Evolutionary conservation across 495 filamentous ascomycete genomes (phyloP).

Genomic region (Aspergillus conjunctus): DNA sequence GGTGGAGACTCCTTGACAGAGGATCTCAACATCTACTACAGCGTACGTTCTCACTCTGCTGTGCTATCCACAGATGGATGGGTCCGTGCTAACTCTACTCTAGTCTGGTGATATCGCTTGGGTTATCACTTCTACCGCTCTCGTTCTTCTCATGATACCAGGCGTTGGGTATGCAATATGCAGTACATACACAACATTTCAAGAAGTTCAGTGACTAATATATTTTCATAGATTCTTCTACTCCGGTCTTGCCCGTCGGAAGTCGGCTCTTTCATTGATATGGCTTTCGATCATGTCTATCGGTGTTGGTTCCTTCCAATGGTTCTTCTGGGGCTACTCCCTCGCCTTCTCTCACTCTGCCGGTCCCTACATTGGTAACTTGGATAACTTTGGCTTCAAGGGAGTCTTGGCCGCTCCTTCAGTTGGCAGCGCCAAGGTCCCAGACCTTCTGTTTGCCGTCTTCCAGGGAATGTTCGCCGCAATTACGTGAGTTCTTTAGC

Average conservation of each 20-base stretch:
- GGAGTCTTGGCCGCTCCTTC: constrained; percentile 80
- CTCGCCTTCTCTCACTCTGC: constrained; percentile 87
- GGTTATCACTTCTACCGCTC: constrained; percentile 83
- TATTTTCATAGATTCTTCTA: constrained; percentile 78
- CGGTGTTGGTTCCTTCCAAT: constrained; percentile 89
- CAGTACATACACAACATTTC: not conserved
- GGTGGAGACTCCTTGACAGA: constrained; percentile 75
- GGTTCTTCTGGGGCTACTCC: constrained; percentile 99
- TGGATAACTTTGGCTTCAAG: constrained; percentile 83
- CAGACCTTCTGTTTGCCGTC: constrained; percentile 87
- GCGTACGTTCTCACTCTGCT: constrained; percentile 52
- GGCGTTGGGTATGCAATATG: constrained; percentile 70
- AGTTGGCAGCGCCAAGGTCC: constrained; percentile 76
- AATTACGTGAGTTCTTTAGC: constrained; percentile 68
- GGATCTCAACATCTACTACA: constrained; percentile 81
- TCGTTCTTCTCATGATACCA: constrained; percentile 97
- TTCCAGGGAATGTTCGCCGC: constrained; percentile 98
- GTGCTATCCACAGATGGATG: not conserved
- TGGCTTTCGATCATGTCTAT: constrained; percentile 98
- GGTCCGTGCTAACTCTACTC: constrained; percentile 20
- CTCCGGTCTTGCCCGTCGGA: constrained; percentile 93
- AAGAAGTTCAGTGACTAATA: not conserved
- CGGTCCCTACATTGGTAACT: constrained; percentile 79
- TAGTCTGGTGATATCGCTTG: constrained; percentile 89
- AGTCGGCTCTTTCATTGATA: constrained; percentile 91